Percentiles rank a stretch among this genome's conserved stretches.
Evolutionary conservation across 306 rosid genomes (phyloP).

Genomic region (Sicyos edulis): DNA sequence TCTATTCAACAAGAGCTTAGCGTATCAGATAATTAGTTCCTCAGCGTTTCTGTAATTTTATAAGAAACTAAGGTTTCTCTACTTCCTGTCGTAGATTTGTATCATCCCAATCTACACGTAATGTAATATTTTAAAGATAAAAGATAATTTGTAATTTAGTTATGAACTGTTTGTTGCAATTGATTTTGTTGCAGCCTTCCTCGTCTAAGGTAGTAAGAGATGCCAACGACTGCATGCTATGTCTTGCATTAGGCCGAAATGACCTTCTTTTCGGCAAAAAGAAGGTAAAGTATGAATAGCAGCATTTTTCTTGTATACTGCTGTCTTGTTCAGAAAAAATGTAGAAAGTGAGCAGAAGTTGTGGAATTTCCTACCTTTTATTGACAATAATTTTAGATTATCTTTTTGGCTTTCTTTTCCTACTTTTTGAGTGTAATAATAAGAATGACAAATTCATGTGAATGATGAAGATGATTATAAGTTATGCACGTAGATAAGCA

Average conservation of each 20-base stretch:
- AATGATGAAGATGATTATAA: neutral
- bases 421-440: neutral
- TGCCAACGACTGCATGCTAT: slow-evolving; percentile 37
- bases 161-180: neutral
- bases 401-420: neutral
- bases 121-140: neutral
- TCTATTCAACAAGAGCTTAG: neutral
- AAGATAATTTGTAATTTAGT: neutral
- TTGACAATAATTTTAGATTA: neutral
- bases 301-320: neutral
- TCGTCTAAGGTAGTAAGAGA: slow-evolving; percentile 26
- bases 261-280: slow-evolving; percentile 51
- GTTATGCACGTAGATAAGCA: neutral
- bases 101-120: neutral
- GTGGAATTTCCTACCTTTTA: neutral
- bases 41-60: neutral
- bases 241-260: slow-evolving; percentile 51
- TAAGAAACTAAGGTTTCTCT: neutral
- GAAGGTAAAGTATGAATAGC: slow-evolving; percentile 44
- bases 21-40: too few species aligned
- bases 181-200: slow-evolving; percentile 34
- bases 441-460: neutral
- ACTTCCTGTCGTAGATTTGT: neutral
- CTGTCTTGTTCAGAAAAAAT: slow-evolving; percentile 3
- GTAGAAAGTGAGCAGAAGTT: slow-evolving; percentile 3